These are phyloP conservation scores for Euphorbia tirucalli DNA, from an alignment of 345 rosid genomes.

Conservation along the genomic window DNA sequence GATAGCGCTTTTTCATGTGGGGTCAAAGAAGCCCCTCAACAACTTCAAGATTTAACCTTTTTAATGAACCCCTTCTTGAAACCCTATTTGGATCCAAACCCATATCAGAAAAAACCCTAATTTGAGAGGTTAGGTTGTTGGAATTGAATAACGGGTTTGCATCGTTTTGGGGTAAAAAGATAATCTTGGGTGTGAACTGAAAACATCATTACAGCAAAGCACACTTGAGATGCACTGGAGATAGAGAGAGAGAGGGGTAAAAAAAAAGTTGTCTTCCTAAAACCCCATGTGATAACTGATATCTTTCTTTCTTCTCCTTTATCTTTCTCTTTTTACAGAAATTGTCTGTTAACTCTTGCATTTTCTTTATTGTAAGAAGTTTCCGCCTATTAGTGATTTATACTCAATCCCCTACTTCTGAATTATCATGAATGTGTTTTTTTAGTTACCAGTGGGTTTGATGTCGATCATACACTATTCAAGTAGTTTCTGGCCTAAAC, in stretches of 20 bases:
- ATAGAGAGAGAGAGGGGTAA: too few species aligned
- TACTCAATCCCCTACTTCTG: too few species aligned
- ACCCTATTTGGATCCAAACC: background rate
- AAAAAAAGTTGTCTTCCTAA: constrained; percentile 12
- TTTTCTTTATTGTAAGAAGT: constrained; percentile 6
- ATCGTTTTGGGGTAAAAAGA: constrained; percentile 25
- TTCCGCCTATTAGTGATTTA: too few species aligned
- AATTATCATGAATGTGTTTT: too few species aligned
- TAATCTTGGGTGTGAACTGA: constrained; percentile 11
- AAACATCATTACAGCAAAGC: constrained; percentile 30
- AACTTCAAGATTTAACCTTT: background rate
- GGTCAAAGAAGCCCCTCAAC: background rate
- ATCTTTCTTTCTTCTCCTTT: background rate
- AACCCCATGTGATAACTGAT: constrained; percentile 25
- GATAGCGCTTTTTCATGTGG: constrained; percentile 7
- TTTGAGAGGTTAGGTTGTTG: constrained; percentile 24
- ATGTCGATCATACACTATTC: too few species aligned
- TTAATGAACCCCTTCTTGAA: background rate
- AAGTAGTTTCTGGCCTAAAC: too few species aligned
- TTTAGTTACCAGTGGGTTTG: too few species aligned
- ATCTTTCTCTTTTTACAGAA: constrained; percentile 17
- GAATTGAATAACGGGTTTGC: constrained; percentile 4
- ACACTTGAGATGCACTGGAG: too few species aligned
- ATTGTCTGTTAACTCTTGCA: constrained; percentile 11
- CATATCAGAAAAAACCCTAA: background rate